Evolutionary conservation across 495 filamentous ascomycete species (phyloP), one percentile per base, ranked within the genome.

Genomic region (Patellaria atrata): DNA sequence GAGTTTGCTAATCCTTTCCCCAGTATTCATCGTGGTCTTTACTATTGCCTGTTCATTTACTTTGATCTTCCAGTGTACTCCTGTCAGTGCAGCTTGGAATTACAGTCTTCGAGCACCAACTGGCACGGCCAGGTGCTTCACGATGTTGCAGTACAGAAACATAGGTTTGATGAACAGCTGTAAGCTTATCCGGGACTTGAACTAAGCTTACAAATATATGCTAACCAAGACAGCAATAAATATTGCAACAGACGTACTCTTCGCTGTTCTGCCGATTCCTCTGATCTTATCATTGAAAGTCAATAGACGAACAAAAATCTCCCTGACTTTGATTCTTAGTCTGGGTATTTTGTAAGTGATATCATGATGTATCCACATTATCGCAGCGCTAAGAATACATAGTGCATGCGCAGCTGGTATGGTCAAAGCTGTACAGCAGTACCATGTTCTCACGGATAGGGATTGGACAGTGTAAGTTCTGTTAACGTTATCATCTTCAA

Each of bases 261-360:
- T 56, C 31, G 53, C 53, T 5, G 37, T 45, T 7, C 14, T 53
- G 10, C 53, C 51, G 0, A 43, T 56, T 18, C 53, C 47, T 4
- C 42, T 56, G 9, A 44, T 56, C 20, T 39, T 44, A 39, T 43
- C 42, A n/a, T 45, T 56, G 1, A 47, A 54, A 21, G 35, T 54
- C 35, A 53, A 53, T 43, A 32, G 27, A 1, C 47, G 51, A 14
- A 49, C 51, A 12, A 56, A 56, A 33, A 37, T 52, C 23, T 43
- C 45, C 6, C 43, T 56, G 17, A 44, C 43, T 15, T 33, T 40
- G 16, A 43, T 51, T 25, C 44, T 56, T 6, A 39, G 38, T 21
- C 45, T 56, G 6, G 53, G 53, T 10, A 46, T 45, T 27, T 51
- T 56, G n/a, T n/a, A n/a, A n/a, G n/a, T n/a, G n/a, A n/a, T n/a